A percentile compares a stretch with the other conserved stretches of the same genome.
phyloP scores from a whole-genome alignment of 2,329 filamentous ascomycete species.

The Hirsutella minnesotensis region DNA sequence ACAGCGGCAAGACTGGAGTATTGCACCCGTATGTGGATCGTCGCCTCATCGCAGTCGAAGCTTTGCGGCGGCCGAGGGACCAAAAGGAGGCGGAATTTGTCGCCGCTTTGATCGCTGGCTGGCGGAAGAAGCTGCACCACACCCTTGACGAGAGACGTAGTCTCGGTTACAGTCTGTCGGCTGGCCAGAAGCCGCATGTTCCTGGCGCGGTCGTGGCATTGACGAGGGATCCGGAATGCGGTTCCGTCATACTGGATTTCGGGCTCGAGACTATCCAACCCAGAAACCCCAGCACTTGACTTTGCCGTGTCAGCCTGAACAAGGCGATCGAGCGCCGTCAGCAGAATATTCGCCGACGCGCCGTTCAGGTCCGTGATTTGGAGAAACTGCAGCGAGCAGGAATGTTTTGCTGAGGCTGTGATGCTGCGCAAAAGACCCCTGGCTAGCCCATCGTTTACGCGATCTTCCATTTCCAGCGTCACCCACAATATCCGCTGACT shows the following conservation, averaged over 20 bases:
- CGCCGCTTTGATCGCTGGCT: background rate
- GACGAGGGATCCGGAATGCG: background rate
- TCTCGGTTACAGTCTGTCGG: background rate
- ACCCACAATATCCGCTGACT: background rate
- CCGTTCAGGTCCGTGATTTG: background rate
- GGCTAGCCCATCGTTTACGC: background rate
- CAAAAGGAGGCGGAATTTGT: background rate
- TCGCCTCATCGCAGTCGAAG: background rate
- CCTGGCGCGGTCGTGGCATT: background rate
- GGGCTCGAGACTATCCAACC: background rate
- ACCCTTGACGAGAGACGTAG: background rate
- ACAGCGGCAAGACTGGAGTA: background rate
- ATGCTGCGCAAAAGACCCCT: background rate
- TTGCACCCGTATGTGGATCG: background rate
- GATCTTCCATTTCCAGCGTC: background rate
- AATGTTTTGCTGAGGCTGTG: background rate
- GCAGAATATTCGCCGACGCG: background rate
- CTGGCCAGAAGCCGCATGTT: background rate
- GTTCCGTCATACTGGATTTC: background rate
- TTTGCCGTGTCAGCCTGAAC: background rate
- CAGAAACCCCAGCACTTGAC: background rate
- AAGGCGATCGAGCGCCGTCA: background rate
- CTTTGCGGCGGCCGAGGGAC: background rate
- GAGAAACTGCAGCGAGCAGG: background rate
- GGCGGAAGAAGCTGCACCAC: background rate